Evolutionary conservation across 1,139 yeast species (phyloP).

Genomic region (Casaregolazyma suthepensis): DNA sequence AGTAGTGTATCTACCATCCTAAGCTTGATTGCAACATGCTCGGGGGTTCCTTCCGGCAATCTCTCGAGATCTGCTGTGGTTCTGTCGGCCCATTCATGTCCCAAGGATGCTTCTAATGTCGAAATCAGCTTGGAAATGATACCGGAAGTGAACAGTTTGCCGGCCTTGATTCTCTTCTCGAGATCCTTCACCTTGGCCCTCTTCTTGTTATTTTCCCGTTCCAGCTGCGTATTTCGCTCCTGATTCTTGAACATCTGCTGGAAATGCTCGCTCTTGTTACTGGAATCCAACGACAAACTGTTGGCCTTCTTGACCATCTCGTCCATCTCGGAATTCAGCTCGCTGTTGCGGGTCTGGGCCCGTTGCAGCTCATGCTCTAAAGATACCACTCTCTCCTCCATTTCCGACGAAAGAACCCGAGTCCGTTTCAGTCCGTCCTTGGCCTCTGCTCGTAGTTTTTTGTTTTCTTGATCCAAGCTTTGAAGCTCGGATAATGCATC

Average conservation of each 20-base stretch:
- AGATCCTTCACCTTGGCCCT: slow-evolving; percentile 2
- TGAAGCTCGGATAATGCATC: slow-evolving; percentile 2
- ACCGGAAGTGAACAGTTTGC: slow-evolving; percentile 1
- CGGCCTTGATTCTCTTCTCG: slow-evolving; percentile 6
- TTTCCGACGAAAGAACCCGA: not conserved
- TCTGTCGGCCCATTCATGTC: slow-evolving; percentile 5
- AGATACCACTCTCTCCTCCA: not conserved
- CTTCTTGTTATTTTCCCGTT: slow-evolving; percentile 1
- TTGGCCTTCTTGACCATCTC: not conserved
- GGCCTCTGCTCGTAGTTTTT: not conserved
- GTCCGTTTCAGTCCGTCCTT: not conserved
- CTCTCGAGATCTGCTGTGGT: slow-evolving; percentile 4
- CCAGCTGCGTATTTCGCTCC: slow-evolving; percentile 5
- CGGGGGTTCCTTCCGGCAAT: slow-evolving; percentile 9
- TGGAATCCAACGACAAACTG: slow-evolving; percentile 3
- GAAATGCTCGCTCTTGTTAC: slow-evolving; percentile 4
- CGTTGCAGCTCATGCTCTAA: not conserved
- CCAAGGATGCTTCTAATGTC: slow-evolving; percentile 1
- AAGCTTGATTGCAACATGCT: not conserved
- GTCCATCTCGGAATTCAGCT: slow-evolving; percentile 6
- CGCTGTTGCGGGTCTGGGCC: slow-evolving; percentile 1
- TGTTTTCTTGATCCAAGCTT: slow-evolving; percentile 3
- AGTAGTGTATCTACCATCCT: slow-evolving; percentile 2
- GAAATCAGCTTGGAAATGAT: slow-evolving; percentile 2
- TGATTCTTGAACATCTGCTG: slow-evolving; percentile 7